Evolutionary conservation across 305 asterid species (phyloP).

Genomic region (Fraxinus sp.): DNA sequence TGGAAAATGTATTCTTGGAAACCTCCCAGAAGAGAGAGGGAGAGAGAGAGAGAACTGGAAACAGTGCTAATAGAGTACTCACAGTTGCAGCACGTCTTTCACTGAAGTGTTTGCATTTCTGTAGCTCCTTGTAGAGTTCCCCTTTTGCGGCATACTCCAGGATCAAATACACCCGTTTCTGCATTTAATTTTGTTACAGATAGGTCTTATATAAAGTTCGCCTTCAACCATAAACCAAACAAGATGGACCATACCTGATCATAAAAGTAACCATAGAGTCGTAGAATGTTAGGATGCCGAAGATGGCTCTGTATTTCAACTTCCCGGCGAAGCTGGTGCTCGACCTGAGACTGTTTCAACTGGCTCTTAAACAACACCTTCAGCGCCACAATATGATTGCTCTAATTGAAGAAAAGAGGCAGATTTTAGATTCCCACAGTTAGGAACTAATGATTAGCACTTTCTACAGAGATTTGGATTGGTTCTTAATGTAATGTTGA

Average conservation of each 20-base stretch:
- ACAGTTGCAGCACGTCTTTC: constrained; percentile 96
- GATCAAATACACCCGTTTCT: constrained; percentile 92
- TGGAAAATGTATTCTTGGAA: neutral
- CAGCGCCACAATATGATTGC: constrained; percentile 81
- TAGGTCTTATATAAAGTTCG: constrained; percentile 1
- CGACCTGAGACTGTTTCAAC: constrained; percentile 88
- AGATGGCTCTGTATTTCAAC: constrained; percentile 98
- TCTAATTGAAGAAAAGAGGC: constrained; percentile 26
- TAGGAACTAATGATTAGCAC: neutral
- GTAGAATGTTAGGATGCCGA: constrained; percentile 87
- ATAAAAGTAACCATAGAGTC: constrained; percentile 89
- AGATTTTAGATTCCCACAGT: neutral
- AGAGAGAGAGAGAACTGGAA: neutral
- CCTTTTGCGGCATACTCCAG: constrained; percentile 95
- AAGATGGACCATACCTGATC: constrained; percentile 59
- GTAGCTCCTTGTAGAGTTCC: constrained; percentile 88
- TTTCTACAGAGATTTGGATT: neutral
- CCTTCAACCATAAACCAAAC: constrained; percentile 2
- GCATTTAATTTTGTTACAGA: constrained; percentile 28
- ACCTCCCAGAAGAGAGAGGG: neutral
- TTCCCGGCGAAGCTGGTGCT: constrained; percentile 98
- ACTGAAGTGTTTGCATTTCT: constrained; percentile 76
- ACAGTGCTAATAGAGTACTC: constrained; percentile 28
- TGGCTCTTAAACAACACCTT: constrained; percentile 91
- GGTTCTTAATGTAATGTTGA: neutral